These are phyloP conservation scores for Kernera saxatilis DNA, from an alignment of 345 rosid genomes.

Conservation along the genomic window DNA sequence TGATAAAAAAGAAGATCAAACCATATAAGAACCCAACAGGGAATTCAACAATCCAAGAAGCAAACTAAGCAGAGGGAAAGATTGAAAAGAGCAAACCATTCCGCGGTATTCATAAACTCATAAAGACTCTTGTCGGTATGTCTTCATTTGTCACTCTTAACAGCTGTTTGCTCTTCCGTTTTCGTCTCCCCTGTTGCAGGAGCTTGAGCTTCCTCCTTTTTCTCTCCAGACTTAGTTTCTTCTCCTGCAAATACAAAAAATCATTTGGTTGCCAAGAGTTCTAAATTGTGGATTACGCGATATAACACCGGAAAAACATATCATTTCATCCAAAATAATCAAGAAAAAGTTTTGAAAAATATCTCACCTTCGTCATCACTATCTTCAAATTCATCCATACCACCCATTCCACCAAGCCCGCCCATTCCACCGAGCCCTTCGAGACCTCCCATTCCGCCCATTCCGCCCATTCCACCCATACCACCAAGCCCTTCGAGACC, in stretches of 20 bases:
- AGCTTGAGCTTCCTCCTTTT: slow-evolving; percentile 16
- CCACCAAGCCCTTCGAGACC: slow-evolving; percentile 19
- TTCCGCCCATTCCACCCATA: slow-evolving; percentile 26
- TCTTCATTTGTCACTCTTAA: slow-evolving; percentile 18
- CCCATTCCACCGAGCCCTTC: slow-evolving; percentile 25
- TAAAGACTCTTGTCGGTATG: slow-evolving; percentile 19
- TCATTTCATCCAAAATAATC: not conserved
- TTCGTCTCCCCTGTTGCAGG: slow-evolving; percentile 7
- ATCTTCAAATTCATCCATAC: slow-evolving; percentile 69
- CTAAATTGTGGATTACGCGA: not conserved
- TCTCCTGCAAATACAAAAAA: slow-evolving; percentile 19
- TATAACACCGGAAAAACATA: not conserved
- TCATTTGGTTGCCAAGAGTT: not conserved
- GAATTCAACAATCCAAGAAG: slow-evolving; percentile 16
- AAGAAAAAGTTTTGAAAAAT: not conserved
- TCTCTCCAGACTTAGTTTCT: slow-evolving; percentile 18
- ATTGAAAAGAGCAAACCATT: slow-evolving; percentile 7
- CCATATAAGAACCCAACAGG: not conserved
- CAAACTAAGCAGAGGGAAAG: not conserved
- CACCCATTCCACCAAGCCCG: slow-evolving; percentile 31
- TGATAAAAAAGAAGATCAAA: not conserved
- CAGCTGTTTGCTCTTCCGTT: slow-evolving; percentile 2
- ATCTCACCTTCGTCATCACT: slow-evolving; percentile 85
- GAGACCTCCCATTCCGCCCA: slow-evolving; percentile 13
- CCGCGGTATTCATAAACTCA: not conserved